These are phyloP conservation scores for Teunomyces panamensis DNA, from an alignment of 805 yeast species.

Conservation along the genomic window DNA sequence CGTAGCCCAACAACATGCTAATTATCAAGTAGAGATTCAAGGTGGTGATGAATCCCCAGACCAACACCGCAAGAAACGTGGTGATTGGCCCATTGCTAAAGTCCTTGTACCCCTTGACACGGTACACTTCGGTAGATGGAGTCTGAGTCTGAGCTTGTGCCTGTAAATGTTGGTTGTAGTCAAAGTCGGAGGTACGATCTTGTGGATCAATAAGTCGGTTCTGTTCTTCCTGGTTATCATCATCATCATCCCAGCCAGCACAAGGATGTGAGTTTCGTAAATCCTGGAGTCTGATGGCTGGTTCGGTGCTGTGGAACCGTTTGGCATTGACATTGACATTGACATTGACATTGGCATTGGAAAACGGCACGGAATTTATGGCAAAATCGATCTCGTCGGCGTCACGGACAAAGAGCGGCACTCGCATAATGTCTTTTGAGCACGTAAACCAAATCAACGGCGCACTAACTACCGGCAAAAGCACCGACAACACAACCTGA, in stretches of 20 bases:
- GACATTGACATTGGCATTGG: conserved; percentile 4
- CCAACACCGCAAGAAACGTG: conserved; percentile 50
- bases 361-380: neutral
- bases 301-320: conserved; percentile 33
- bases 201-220: conserved; percentile 12
- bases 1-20: conserved; percentile 48
- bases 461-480: conserved; percentile 84
- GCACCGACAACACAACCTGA: conserved; percentile 78
- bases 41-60: conserved; percentile 70
- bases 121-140: conserved; percentile 17
- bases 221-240: conserved; percentile 18
- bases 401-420: conserved; percentile 35
- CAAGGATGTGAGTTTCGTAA: conserved; percentile 42
- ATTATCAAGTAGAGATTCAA: conserved; percentile 69
- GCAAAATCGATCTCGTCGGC: conserved; percentile 23
- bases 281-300: conserved; percentile 40
- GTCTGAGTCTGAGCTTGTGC: too few relatives aligned
- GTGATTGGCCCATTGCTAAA: conserved; percentile 65
- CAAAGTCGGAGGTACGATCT: neutral
- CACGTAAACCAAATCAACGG: conserved; percentile 84
- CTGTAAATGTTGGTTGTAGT: neutral
- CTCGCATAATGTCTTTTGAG: conserved; percentile 62
- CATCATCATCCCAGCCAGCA: conserved; percentile 40
- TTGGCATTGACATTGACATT: conserved; percentile 7
- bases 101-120: conserved; percentile 48